Percentiles rank a stretch among this genome's conserved stretches.
These are phyloP conservation scores for Auricularia cornea DNA, from an alignment of 768 basidiomycete species.

Conservation along the genomic window DNA sequence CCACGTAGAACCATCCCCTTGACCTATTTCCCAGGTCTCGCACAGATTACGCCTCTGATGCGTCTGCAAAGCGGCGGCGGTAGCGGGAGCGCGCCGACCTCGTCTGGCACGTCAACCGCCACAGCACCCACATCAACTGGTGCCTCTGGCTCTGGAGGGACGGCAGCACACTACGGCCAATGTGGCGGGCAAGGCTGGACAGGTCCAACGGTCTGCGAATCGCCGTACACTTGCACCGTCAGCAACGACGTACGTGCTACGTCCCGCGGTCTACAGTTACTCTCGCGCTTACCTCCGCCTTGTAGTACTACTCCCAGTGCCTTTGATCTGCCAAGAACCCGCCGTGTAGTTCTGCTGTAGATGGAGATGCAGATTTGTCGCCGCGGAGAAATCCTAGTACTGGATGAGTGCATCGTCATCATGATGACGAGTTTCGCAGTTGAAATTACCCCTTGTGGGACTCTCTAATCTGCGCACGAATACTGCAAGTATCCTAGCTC, in stretches of 20 bases:
- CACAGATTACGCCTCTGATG: conserved; percentile 18
- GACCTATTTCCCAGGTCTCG: conserved; percentile 17
- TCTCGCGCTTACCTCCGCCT: background rate
- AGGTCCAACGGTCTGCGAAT: conserved; percentile 28
- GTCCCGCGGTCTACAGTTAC: background rate
- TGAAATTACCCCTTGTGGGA: no score
- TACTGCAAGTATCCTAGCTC: no score
- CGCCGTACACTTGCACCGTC: conserved; percentile 24
- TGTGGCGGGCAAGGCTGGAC: conserved; percentile 29
- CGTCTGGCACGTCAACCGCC: background rate
- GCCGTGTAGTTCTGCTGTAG: no score
- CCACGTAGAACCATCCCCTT: conserved; percentile 17
- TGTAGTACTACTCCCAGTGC: background rate
- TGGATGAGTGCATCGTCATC: no score
- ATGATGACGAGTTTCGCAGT: no score
- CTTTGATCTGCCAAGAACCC: background rate
- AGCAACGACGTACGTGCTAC: conserved; percentile 13
- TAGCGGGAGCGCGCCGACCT: background rate
- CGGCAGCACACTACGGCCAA: background rate
- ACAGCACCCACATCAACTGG: background rate
- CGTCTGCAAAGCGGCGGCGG: background rate
- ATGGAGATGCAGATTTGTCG: no score
- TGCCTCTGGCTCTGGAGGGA: background rate
- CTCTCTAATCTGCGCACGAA: no score
- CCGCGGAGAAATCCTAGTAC: no score